phyloP scores from a whole-genome alignment of 345 rosid species.

The Gossypium thurberi region DNA sequence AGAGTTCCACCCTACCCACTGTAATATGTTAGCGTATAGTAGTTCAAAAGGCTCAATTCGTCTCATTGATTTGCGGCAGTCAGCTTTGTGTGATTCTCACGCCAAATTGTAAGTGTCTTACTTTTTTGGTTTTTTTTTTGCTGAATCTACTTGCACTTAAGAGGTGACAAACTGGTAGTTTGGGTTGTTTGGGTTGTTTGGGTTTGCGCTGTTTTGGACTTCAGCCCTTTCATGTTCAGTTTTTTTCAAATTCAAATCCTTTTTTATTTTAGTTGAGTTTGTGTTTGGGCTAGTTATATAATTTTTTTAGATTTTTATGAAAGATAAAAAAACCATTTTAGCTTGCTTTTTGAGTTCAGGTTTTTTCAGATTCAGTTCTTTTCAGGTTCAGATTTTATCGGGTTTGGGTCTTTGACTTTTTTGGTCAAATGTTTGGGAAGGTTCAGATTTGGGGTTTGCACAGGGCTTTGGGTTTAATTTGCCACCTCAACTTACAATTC shows the following conservation, averaged over 20 bases:
- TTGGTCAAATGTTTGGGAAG: background rate
- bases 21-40: constrained; percentile 92
- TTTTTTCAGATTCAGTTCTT: no score
- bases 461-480: background rate
- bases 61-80: constrained; percentile 91
- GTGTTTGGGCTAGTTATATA: background rate
- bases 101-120: constrained; percentile 68
- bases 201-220: background rate
- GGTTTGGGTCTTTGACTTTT: no score
- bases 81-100: constrained; percentile 93
- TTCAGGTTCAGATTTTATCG: no score
- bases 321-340: background rate
- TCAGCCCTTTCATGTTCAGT: background rate
- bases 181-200: background rate
- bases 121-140: background rate
- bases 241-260: background rate
- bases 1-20: constrained; percentile 93
- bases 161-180: background rate
- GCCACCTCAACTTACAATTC: background rate
- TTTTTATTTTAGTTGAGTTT: background rate
- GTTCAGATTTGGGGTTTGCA: background rate
- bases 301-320: background rate
- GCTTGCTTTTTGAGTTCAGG: background rate
- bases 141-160: background rate
- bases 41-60: constrained; percentile 99